Evolutionary conservation across 441 rosid species (phyloP), one percentile per base, ranked within the genome.

Genomic region (Viola pubescens): DNA sequence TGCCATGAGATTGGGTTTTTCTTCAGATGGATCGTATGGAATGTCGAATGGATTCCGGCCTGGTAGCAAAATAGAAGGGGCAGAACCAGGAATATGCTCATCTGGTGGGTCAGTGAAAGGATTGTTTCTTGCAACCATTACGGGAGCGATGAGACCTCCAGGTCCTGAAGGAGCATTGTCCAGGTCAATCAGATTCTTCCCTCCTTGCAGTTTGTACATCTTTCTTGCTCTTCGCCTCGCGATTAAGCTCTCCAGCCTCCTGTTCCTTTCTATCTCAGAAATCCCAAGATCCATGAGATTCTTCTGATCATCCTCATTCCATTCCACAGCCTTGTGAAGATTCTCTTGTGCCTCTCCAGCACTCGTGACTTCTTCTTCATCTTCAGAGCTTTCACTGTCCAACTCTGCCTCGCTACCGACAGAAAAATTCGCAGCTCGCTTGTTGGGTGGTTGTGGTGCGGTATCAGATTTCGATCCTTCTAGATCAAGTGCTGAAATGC

Each of bases 271-370:
- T 5, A 84, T 58, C 80, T 89, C 96, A 0, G 97, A 83, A 51
- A 77, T 52, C 13, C 98, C 96, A 6, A 89, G 89, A 69, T 94
- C 96, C 91, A 84, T 83, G 5, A 84, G 73, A 66, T 89, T 89
- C 80, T 87, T 82, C 66, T 89, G 92, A 73, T 94, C 97, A 72
- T 83, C 83, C 60, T 76, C 87, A 4, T 81, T 87, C 97, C 95
- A 89, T 69, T 78, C 85, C 14, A 84, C 75, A 0, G 80, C 85
- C 57, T 73, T 69, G 43, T 69, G 75, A 57, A 68, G 47, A 12
- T 60, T 66, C 47, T 46, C 61, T 43, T 54, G 68, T 5, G 60
- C 59, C 60, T 72, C 82, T n/a, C 70, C 76, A 14, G 75, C 89
- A 2, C 83, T 78, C 0, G 34, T 26, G 34, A 63, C 73, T 13